A percentile compares a stretch with the other conserved stretches of the same genome.
Conservation (phyloP, 306 rosid species). For the Ochetophila trinervis region DNA sequence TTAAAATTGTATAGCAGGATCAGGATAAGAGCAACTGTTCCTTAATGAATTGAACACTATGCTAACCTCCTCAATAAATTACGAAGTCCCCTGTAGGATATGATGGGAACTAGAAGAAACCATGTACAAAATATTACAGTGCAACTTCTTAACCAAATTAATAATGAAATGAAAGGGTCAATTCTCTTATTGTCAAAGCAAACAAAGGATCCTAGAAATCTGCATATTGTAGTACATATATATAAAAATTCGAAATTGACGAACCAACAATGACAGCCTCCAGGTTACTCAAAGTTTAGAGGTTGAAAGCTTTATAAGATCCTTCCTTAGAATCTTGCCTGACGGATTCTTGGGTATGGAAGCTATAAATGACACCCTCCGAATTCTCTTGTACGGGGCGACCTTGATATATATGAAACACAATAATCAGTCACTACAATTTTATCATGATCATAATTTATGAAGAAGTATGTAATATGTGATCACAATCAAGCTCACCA, state of each 20-base stretch:
- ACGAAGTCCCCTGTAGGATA: too few relatives aligned
- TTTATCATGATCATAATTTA: not conserved
- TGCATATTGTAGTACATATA: too few relatives aligned
- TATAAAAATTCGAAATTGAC: too few relatives aligned
- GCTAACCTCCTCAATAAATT: too few relatives aligned
- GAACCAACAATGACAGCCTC: too few relatives aligned
- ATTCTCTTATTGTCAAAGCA: too few relatives aligned
- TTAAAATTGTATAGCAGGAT: too few relatives aligned
- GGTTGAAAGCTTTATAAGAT: constrained; percentile 77
- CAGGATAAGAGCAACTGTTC: too few relatives aligned
- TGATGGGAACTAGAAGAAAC: too few relatives aligned
- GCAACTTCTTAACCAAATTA: not conserved
- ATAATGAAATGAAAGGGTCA: not conserved
- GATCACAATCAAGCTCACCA: constrained; percentile 65
- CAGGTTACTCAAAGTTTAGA: constrained; percentile 46
- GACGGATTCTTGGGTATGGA: constrained; percentile 85
- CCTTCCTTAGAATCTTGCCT: constrained; percentile 95
- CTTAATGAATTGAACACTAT: too few relatives aligned
- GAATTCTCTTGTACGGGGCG: constrained; percentile 82
- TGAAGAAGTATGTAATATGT: not conserved
- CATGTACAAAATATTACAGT: not conserved
- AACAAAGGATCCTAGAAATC: too few relatives aligned
- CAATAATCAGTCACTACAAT: not conserved
- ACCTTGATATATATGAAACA: constrained; percentile 39
- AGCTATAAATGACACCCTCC: constrained; percentile 72